phyloP scores from a whole-genome alignment of 176 grass and related monocot genomes.

The Lolium rigidum region DNA sequence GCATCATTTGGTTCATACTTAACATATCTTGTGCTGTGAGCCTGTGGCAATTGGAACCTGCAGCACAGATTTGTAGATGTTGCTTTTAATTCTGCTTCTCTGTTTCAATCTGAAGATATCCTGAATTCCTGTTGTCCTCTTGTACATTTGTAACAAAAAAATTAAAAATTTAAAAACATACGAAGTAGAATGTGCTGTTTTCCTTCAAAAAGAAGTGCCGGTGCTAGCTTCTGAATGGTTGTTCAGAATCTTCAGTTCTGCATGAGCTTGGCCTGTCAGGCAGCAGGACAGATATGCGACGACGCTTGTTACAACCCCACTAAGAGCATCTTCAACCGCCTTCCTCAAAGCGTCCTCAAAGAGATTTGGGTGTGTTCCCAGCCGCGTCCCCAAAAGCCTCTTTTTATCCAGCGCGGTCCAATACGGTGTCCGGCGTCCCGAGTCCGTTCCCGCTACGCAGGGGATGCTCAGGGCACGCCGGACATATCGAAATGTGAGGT shows the following conservation, averaged over 20 bases:
- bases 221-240: background rate
- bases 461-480: no score
- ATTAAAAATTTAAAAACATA: no score
- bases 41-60: background rate
- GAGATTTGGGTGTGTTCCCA: no score
- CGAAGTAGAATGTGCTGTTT: no score
- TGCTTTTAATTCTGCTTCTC: background rate
- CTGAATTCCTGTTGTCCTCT: background rate
- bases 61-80: background rate
- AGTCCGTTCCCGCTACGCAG: no score
- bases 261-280: background rate
- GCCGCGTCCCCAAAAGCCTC: no score
- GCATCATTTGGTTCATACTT: background rate
- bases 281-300: background rate
- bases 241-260: no score
- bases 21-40: background rate
- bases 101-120: background rate
- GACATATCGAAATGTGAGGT: no score
- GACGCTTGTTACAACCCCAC: background rate
- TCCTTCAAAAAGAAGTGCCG: background rate
- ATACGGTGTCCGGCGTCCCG: no score
- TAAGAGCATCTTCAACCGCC: no score
- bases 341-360: no score
- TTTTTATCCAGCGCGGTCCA: no score
- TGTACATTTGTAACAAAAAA: background rate